Base-by-base conservation (phyloP, 495 filamentous ascomycete species). In the Cudoniella acicularis region DNA sequence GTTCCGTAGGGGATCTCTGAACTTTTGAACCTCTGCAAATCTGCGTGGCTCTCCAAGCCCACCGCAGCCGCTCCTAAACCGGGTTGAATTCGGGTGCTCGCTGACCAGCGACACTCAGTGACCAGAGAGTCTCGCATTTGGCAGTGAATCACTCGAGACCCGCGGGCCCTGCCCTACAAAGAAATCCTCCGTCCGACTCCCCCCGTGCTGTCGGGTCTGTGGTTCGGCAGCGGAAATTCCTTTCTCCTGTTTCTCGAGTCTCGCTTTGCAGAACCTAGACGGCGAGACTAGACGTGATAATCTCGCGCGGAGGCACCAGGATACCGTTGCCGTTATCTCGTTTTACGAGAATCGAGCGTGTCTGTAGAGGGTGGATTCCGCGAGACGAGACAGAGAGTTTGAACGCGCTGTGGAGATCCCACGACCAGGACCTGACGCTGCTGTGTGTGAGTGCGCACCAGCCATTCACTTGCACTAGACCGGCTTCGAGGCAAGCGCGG, bases 401-500 rank as follows among this genome's bases (percentile, higher is more conserved):
- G 30, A 36, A 36, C 6, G 30, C 30, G 30, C n/a, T n/a, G n/a
- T n/a, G n/a, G n/a, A n/a, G n/a, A n/a, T n/a, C n/a, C n/a, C n/a
- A n/a, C n/a, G n/a, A n/a, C n/a, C n/a, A n/a, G n/a, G n/a, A n/a
- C n/a, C n/a, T n/a, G n/a, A n/a, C n/a, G n/a, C n/a, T n/a, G n/a
- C n/a, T n/a, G n/a, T n/a, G n/a, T n/a, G n/a, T n/a, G n/a, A n/a
- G n/a, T n/a, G n/a, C n/a, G n/a, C n/a, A n/a, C n/a, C n/a, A n/a
- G n/a, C n/a, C n/a, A n/a, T n/a, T n/a, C n/a, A n/a, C n/a, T n/a
- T n/a, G n/a, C n/a, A n/a, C n/a, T n/a, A n/a, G n/a, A n/a, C n/a
- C n/a, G n/a, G n/a, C n/a, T n/a, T n/a, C 36, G 55, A 52, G 55
- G 40, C 52, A 62, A 61, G 63, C 59, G 59, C 48, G 54, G 55